Conservation (phyloP, 208 protist species). For the Trypanosoma brucei region DNA sequence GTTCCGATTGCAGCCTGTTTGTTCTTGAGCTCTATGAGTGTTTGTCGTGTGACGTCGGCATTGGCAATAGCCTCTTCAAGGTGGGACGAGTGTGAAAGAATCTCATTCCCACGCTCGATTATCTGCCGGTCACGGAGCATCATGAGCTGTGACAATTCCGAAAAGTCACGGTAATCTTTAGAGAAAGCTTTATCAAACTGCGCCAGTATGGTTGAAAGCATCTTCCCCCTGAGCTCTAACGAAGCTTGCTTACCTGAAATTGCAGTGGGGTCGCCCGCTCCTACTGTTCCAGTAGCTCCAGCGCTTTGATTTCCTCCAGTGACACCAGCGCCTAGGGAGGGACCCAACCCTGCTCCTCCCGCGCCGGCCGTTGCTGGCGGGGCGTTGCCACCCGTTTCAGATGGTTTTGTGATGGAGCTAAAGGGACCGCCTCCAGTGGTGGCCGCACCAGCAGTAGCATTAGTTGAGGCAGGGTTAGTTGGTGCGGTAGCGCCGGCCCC, state of each 20-base stretch:
- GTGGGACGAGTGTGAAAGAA: conserved; percentile 36
- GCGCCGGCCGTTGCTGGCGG: conserved; percentile 6
- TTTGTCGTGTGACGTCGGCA: conserved; percentile 42
- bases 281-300: conserved; percentile 4
- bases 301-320: conserved; percentile 21
- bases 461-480: not conserved
- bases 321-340: conserved; percentile 2
- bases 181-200: conserved; percentile 49
- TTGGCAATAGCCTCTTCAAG: conserved; percentile 47
- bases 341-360: conserved; percentile 15
- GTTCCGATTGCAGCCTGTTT: conserved; percentile 42
- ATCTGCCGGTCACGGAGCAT: conserved; percentile 61
- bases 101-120: conserved; percentile 50
- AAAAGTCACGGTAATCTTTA: conserved; percentile 48
- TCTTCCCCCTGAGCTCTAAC: conserved; percentile 51
- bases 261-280: conserved; percentile 10
- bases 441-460: conserved; percentile 7
- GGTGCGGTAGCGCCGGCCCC: conserved; percentile 2
- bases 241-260: conserved; percentile 24
- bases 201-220: conserved; percentile 41
- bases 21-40: conserved; percentile 41
- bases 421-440: conserved; percentile 22
- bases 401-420: conserved; percentile 6
- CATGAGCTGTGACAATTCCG: conserved; percentile 47
- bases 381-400: conserved; percentile 1